Conservation (phyloP, 2,329 filamentous ascomycete genomes). For the Trichothecium sympodiale region DNA sequence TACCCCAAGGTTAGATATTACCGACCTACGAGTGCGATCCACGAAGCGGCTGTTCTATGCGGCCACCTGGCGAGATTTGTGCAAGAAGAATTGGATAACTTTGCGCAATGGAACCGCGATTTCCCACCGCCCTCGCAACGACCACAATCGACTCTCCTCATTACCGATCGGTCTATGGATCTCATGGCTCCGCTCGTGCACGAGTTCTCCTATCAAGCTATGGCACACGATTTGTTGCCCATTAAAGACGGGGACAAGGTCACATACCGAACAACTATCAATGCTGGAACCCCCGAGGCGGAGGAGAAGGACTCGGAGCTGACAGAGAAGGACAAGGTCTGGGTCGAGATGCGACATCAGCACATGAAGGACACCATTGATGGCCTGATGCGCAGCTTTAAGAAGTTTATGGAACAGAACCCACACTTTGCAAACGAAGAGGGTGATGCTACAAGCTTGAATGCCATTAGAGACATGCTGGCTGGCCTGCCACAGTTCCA, state of each 20-base stretch:
- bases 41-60: conserved; percentile 82
- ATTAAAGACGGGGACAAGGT: conserved; percentile 85
- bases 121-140: conserved; percentile 73
- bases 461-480: conserved; percentile 94
- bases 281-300: conserved; percentile 57
- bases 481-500: conserved; percentile 90
- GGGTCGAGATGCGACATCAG: conserved; percentile 85
- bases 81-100: conserved; percentile 82
- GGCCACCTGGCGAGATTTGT: conserved; percentile 83
- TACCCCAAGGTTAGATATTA: conserved; percentile 92
- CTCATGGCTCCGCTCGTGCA: conserved; percentile 78
- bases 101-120: conserved; percentile 71
- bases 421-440: conserved; percentile 77
- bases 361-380: conserved; percentile 99
- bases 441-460: conserved; percentile 63
- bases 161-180: conserved; percentile 91
- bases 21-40: conserved; percentile 58
- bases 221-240: conserved; percentile 87
- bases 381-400: conserved; percentile 84
- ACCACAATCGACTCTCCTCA: conserved; percentile 71
- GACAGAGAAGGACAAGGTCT: conserved; percentile 81
- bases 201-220: conserved; percentile 97
- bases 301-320: conserved; percentile 89
- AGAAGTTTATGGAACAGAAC: conserved; percentile 82
- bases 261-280: conserved; percentile 70